These are phyloP conservation scores for Agaricus bisporus DNA, from an alignment of 768 basidiomycete genomes.

Conservation along the genomic window DNA sequence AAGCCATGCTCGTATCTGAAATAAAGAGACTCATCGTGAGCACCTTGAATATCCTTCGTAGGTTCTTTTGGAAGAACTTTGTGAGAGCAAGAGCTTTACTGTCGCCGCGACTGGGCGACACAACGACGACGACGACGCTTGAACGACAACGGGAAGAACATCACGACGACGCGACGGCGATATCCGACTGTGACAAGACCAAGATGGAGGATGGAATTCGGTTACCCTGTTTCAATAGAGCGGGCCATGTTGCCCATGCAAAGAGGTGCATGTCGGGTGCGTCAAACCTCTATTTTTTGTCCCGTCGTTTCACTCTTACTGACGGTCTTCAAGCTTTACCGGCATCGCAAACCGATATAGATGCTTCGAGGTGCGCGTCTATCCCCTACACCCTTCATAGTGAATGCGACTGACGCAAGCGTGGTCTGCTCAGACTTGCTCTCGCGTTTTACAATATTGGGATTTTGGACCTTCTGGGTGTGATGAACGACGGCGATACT, in stretches of 20 bases:
- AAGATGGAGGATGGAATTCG: constrained; percentile 3
- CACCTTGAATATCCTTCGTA: constrained; percentile 1
- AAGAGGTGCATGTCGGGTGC: constrained; percentile 57
- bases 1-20: background rate
- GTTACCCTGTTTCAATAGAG: constrained; percentile 32
- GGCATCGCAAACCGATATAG: constrained; percentile 57
- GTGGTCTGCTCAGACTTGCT: constrained; percentile 55
- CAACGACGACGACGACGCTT: background rate
- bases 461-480: constrained; percentile 69
- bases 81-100: background rate
- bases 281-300: constrained; percentile 1
- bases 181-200: too few relatives aligned
- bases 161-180: too few relatives aligned
- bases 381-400: too few relatives aligned
- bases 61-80: constrained; percentile 4
- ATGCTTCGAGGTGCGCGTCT: constrained; percentile 58
- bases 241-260: constrained; percentile 60
- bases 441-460: constrained; percentile 88
- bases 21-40: constrained; percentile 7
- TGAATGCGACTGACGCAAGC: too few relatives aligned
- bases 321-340: constrained; percentile 45
- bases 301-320: background rate
- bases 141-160: too few relatives aligned
- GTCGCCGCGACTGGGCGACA: background rate
- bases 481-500: constrained; percentile 26